Base-by-base conservation (phyloP, 2,329 filamentous ascomycete species). In the Ophiognomonia clavigignenti-juglandacearum region DNA sequence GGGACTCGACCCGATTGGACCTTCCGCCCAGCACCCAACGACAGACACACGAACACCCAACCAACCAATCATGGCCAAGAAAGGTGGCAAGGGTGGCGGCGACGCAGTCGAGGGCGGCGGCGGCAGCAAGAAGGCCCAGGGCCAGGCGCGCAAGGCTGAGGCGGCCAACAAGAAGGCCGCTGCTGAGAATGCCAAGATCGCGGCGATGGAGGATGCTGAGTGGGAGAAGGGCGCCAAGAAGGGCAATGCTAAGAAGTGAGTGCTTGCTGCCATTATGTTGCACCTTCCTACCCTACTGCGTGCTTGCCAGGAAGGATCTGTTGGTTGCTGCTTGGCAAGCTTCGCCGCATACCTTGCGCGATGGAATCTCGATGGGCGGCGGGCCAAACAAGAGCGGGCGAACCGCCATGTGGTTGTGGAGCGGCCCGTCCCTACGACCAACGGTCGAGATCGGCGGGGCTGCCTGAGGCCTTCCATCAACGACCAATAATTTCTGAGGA, bases 131-230 rank as follows among this genome's bases (percentile, higher is more conserved):
- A 97, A 97, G 74, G 89, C 72, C 3, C 81, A 85, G 8, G 93
- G 92, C 54, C 89, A 96, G 67, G 90, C 91, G 53, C 80, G 89
- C 70, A 97, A 98, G 76, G 90, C 90, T 53, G 90, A 96, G 40
- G 84, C 82, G 3, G 92, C 90, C 1, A 86, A 88, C 8, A 70
- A 78, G 47, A 97, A 97, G 70, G 77, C 83, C 50, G 88, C 88
- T 0, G 82, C 68, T 3, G 83, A 84, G 50, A 78, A 88, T 32
- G 70, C 77, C 31, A 84, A 84, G 67, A 78, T 74, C 45, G 81
- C 81, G 4, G 78, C 73, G 3, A 80, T 67, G 23, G 92, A 96
- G 60, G 78, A 83, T 4, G 75, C 78, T 45, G 75, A 95, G 58
- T 98, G 93, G 93, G 60, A 75, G 10, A 89, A 93, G 68, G 93